These are phyloP conservation scores for Mycena amicta DNA, from an alignment of 768 basidiomycete genomes.

Conservation along the genomic window DNA sequence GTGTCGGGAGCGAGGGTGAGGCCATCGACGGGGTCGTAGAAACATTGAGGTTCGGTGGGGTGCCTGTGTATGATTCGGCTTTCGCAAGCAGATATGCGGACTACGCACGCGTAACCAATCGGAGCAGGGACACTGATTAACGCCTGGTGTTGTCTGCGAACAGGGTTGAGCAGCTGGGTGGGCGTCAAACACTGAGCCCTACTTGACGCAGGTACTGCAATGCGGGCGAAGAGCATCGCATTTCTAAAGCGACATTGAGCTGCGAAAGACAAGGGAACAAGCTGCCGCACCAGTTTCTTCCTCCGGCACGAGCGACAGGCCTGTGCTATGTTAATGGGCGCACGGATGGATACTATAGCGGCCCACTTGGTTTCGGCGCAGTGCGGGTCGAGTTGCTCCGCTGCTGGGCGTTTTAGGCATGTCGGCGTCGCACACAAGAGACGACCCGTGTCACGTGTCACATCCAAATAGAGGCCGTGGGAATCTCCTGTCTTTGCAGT, in stretches of 20 bases:
- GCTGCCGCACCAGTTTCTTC: constrained; percentile 71
- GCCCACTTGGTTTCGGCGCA: constrained; percentile 74
- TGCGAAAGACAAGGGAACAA: neutral
- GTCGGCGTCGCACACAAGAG: neutral
- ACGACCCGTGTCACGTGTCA: too few species aligned
- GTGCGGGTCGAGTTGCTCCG: constrained; percentile 54
- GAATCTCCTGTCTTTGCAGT: neutral
- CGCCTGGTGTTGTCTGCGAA: constrained; percentile 76
- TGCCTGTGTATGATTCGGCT: constrained; percentile 51
- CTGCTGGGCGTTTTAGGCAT: constrained; percentile 70
- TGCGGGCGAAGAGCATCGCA: constrained; percentile 87
- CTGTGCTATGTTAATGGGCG: constrained; percentile 35
- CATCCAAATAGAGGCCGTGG: neutral
- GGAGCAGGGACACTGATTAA: constrained; percentile 84
- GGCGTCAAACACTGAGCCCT: constrained; percentile 34
- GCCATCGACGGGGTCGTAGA: constrained; percentile 86
- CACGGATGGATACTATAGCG: constrained; percentile 1
- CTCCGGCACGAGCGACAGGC: constrained; percentile 84
- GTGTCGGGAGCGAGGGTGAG: constrained; percentile 73
- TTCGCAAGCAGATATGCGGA: constrained; percentile 4
- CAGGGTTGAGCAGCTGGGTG: neutral
- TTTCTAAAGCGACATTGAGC: constrained; percentile 53
- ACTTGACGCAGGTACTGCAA: constrained; percentile 85
- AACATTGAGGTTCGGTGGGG: constrained; percentile 83
- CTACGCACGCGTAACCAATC: constrained; percentile 75